Conservation (phyloP, 1,284 basidiomycete species). For the Veloporphyrellus conicus region DNA sequence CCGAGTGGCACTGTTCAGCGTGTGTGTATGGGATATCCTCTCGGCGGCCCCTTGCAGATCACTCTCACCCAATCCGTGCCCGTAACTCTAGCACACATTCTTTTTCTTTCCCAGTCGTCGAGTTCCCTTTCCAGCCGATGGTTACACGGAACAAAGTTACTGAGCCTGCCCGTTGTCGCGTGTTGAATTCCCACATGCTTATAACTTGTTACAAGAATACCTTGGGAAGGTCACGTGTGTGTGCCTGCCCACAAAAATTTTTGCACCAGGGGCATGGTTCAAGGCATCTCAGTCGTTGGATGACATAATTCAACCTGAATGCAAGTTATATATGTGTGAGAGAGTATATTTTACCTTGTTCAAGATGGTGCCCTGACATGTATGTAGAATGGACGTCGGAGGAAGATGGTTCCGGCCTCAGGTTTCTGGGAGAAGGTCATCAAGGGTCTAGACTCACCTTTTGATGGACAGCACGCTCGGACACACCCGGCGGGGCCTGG, state of each 20-base stretch:
- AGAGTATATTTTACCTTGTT: no score
- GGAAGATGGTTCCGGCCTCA: no score
- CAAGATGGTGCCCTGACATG: no score
- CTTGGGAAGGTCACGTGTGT: background rate
- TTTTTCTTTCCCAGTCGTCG: background rate
- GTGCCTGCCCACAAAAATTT: background rate
- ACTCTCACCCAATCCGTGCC: background rate
- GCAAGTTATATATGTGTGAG: no score
- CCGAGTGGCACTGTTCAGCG: no score
- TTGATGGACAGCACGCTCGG: no score
- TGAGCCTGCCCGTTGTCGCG: background rate
- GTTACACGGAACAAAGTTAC: background rate
- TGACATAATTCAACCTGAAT: no score
- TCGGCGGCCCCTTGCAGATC: background rate
- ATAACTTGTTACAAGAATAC: background rate
- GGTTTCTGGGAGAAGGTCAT: no score
- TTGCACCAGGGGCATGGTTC: background rate
- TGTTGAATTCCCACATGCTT: background rate
- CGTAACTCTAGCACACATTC: background rate
- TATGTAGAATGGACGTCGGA: no score
- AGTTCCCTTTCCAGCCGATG: background rate
- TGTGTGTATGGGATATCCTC: background rate
- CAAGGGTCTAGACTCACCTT: no score
- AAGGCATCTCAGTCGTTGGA: no score
- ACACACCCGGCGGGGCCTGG: no score